These are phyloP conservation scores for Cenchrus purpureus DNA, from an alignment of 176 grass and related monocot species.

Conservation along the genomic window DNA sequence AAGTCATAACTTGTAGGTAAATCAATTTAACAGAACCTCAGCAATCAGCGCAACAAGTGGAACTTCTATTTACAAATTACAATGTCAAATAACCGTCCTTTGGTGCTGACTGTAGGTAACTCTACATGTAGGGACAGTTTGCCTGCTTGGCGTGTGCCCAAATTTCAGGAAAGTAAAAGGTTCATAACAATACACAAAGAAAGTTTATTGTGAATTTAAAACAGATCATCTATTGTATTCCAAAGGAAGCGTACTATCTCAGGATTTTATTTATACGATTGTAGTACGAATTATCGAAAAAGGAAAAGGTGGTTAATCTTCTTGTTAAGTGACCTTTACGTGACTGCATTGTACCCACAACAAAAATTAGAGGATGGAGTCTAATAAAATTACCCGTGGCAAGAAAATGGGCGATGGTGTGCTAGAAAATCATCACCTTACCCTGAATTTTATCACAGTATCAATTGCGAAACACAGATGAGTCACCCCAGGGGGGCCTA, in stretches of 20 bases:
- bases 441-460: neutral
- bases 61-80: neutral
- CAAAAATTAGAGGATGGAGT: neutral
- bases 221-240: neutral
- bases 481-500: neutral
- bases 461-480: neutral
- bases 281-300: neutral
- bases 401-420: neutral
- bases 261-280: neutral
- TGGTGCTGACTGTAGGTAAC: neutral
- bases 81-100: neutral
- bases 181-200: neutral
- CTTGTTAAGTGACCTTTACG: neutral
- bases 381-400: conserved; percentile 20
- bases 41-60: neutral
- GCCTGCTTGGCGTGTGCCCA: neutral
- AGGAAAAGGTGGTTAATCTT: neutral
- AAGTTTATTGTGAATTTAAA: neutral
- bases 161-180: neutral
- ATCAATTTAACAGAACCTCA: neutral
- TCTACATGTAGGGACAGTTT: conserved; percentile 4
- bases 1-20: neutral
- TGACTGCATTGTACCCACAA: neutral
- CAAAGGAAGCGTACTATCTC: neutral
- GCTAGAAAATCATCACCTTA: conserved; percentile 14